These are phyloP conservation scores for Rhynchosporium graminicola DNA, from an alignment of 2,329 filamentous ascomycete species.

Conservation along the genomic window DNA sequence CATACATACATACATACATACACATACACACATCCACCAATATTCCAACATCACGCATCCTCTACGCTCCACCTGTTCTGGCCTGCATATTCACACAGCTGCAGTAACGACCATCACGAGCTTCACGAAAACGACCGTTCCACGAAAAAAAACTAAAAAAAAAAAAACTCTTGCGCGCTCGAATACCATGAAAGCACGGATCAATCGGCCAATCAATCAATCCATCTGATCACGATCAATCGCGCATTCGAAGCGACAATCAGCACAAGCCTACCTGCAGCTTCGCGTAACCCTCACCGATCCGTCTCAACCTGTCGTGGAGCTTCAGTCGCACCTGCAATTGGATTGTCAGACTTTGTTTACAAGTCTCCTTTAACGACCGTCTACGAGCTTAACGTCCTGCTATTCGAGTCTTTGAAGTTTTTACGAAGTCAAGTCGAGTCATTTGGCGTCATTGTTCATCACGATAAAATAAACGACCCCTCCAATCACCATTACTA, in stretches of 20 bases:
- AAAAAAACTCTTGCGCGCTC: constrained; percentile 30
- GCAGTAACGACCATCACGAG: constrained; percentile 29
- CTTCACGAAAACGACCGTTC: constrained; percentile 32
- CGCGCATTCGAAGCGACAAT: constrained; percentile 35
- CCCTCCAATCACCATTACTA: constrained; percentile 9
- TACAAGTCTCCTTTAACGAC: constrained; percentile 44
- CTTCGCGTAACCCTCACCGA: constrained; percentile 38
- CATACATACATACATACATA: constrained; percentile 16
- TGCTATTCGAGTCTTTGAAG: constrained; percentile 36
- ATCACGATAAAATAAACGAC: constrained; percentile 37
- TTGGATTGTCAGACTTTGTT: constrained; percentile 40
- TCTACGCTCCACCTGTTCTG: constrained; percentile 22
- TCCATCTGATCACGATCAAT: neutral
- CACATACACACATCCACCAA: neutral
- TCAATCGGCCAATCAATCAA: constrained; percentile 21
- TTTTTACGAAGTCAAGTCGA: constrained; percentile 31
- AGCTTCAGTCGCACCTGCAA: constrained; percentile 40
- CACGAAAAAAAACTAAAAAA: constrained; percentile 20
- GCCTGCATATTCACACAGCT: constrained; percentile 16
- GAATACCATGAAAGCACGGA: constrained; percentile 35
- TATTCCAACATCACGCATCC: constrained; percentile 18
- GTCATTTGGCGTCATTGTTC: constrained; percentile 34
- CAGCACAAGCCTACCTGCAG: constrained; percentile 43
- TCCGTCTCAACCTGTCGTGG: constrained; percentile 36
- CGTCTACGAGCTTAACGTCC: constrained; percentile 47